Conservation (phyloP, 768 basidiomycete genomes). For the Phanerochaete carnosa region DNA sequence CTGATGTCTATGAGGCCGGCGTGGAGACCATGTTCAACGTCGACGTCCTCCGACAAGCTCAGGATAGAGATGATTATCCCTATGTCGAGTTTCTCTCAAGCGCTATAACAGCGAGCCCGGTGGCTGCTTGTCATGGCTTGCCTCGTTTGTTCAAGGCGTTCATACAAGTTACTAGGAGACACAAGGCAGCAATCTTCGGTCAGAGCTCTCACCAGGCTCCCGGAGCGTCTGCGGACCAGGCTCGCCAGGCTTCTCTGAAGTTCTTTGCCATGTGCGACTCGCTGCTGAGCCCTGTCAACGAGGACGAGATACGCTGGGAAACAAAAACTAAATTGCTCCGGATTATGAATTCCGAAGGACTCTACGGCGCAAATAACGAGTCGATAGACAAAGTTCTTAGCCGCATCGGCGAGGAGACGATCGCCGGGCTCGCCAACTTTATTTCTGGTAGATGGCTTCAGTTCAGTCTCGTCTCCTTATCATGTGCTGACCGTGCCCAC, state of each 20-base stretch:
- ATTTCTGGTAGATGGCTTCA: slow-evolving; percentile 24
- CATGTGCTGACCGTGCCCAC: too few species aligned
- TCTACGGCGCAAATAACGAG: slow-evolving; percentile 35
- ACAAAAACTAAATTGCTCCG: slow-evolving; percentile 42
- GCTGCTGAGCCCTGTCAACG: slow-evolving; percentile 27
- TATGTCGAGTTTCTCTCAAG: slow-evolving; percentile 8
- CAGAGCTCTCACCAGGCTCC: slow-evolving; percentile 35
- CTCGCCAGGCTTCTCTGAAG: slow-evolving; percentile 36
- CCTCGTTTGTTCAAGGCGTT: slow-evolving; percentile 56
- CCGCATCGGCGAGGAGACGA: slow-evolving; percentile 35
- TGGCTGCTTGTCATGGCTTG: slow-evolving; percentile 33
- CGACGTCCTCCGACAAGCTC: slow-evolving; percentile 54
- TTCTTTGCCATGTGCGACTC: slow-evolving; percentile 44
- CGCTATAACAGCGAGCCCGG: background rate
- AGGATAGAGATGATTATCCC: slow-evolving; percentile 32
- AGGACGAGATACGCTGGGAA: slow-evolving; percentile 34
- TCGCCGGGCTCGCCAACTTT: slow-evolving; percentile 31
- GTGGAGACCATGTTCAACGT: slow-evolving; percentile 61
- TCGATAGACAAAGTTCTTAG: slow-evolving; percentile 32
- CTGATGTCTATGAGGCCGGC: slow-evolving; percentile 47
- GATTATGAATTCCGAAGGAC: slow-evolving; percentile 49
- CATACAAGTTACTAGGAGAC: slow-evolving; percentile 42
- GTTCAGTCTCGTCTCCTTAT: too few species aligned
- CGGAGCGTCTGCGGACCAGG: slow-evolving; percentile 31
- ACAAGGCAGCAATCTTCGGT: slow-evolving; percentile 52